Evolutionary conservation across 345 rosid genomes (phyloP).

Genomic region (Bruguiera gymnorhiza): DNA sequence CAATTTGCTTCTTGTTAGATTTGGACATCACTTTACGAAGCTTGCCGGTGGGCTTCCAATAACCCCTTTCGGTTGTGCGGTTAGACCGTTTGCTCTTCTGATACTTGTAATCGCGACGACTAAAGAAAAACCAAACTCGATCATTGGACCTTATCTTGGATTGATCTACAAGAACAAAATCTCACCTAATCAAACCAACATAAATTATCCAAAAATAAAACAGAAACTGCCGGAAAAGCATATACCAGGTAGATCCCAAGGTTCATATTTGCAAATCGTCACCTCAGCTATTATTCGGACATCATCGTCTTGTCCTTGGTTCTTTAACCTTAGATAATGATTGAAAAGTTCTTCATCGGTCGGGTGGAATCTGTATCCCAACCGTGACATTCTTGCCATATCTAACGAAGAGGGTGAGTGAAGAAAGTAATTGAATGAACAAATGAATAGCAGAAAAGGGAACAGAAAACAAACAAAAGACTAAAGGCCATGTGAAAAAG

Average conservation of each 20-base stretch:
- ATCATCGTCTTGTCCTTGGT: not conserved
- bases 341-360: conserved; percentile 39
- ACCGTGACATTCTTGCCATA: not conserved
- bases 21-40: conserved; percentile 13
- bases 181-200: not conserved
- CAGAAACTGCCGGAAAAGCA: not conserved
- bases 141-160: not conserved
- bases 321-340: conserved; percentile 30
- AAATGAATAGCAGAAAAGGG: not conserved
- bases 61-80: conserved; percentile 36
- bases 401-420: not conserved
- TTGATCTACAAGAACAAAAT: not conserved
- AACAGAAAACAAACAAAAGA: not conserved
- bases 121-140: conserved; percentile 40
- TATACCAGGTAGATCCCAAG: conserved; percentile 47
- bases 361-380: conserved; percentile 38
- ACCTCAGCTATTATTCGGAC: conserved; percentile 25
- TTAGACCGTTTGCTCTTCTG: conserved; percentile 14
- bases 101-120: conserved; percentile 25
- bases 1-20: conserved; percentile 19
- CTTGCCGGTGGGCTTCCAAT: conserved; percentile 54
- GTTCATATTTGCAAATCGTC: conserved; percentile 37
- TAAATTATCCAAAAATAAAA: no score
- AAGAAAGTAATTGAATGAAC: not conserved
- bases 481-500: not conserved